Base-by-base conservation (phyloP, 768 basidiomycete genomes). In the Lactifluus volemus region DNA sequence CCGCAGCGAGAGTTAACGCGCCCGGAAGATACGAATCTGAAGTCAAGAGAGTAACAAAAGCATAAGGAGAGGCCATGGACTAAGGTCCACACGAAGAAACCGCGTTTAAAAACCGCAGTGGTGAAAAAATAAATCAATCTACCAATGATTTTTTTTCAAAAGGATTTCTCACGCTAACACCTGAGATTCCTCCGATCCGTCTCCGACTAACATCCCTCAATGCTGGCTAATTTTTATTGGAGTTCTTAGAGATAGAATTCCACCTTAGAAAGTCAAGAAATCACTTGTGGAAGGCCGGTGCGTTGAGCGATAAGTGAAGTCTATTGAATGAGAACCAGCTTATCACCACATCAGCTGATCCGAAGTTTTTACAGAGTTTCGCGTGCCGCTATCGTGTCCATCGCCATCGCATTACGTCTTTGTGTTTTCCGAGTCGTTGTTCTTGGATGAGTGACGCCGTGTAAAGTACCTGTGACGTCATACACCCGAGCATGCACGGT, bases 21-120 rank as follows among this genome's bases (percentile, higher is more conserved):
- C 97, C 97, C 38, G 92, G 92, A 55, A 98, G 85, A 76, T 99
- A 99, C 30, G 80, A 78, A 71, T 95, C 88, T 36, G 93, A 92
- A 58, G 96, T 93, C 68, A 98, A 75, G 66, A 99, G 88, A 45
- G 96, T 92, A 67, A 88, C 92, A 73, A 97, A 91, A 68, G 91
- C 92, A 80, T 82, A 86, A 72, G 77, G 77, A 77, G 69, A 59
- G 73, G 84, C 78, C 87, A 88, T 88, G 69, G 67, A 72, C 67
- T 63, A 65, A 58, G 29, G 65, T 52, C 65, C 65, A 63, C 45
- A 59, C 56, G 64, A 53, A 48, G 44, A 51, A 50, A 45, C 30
- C 10, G 55, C 57, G 59, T 59, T 62, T 54, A 60, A 9, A 60
- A 61, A 60, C 59, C 67, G 64, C 58, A 59, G 63, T 59, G 64